Conservation (phyloP, 495 filamentous ascomycete genomes). For the Pseudoneurospora amorphoporcata region DNA sequence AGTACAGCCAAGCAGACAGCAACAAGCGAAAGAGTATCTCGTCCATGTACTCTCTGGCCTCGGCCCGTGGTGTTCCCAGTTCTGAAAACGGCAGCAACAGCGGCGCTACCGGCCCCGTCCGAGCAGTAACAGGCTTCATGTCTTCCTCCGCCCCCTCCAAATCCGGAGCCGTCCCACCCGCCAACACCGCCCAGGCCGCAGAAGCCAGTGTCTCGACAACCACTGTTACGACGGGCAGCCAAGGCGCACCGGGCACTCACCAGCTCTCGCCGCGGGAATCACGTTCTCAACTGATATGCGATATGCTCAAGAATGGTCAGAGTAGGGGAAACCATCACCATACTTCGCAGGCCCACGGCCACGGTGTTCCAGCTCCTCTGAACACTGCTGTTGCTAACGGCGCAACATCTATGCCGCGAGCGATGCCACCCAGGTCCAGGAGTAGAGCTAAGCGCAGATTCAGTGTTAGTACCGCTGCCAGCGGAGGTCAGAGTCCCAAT, state of each 20-base stretch:
- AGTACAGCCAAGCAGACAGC: conserved; percentile 23
- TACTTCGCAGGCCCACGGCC: not conserved
- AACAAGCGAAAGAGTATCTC: conserved; percentile 55
- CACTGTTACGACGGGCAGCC: conserved; percentile 43
- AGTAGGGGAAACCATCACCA: not conserved
- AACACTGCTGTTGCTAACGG: conserved; percentile 4
- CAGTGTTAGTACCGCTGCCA: conserved; percentile 65
- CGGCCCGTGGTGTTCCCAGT: conserved; percentile 38
- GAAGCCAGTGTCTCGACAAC: conserved; percentile 44
- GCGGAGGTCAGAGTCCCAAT: conserved; percentile 55
- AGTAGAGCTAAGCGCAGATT: conserved; percentile 65
- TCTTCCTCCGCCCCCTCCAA: conserved; percentile 12
- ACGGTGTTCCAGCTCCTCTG: not conserved
- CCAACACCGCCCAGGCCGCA: conserved; percentile 22
- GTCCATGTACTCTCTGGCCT: conserved; percentile 54
- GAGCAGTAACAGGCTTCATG: conserved; percentile 29
- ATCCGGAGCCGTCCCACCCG: conserved; percentile 18
- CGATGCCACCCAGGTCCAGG: conserved; percentile 50
- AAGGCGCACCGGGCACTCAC: conserved; percentile 24
- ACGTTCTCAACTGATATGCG: conserved; percentile 22
- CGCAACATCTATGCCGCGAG: conserved; percentile 13
- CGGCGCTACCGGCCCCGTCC: conserved; percentile 17
- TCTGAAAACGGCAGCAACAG: conserved; percentile 33
- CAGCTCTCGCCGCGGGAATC: conserved; percentile 36
- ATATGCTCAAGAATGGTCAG: conserved; percentile 20